Percentiles rank a stretch among this genome's conserved stretches.
Conservation (phyloP, 2,329 filamentous ascomycete genomes). For the Thyridium curvatum region DNA sequence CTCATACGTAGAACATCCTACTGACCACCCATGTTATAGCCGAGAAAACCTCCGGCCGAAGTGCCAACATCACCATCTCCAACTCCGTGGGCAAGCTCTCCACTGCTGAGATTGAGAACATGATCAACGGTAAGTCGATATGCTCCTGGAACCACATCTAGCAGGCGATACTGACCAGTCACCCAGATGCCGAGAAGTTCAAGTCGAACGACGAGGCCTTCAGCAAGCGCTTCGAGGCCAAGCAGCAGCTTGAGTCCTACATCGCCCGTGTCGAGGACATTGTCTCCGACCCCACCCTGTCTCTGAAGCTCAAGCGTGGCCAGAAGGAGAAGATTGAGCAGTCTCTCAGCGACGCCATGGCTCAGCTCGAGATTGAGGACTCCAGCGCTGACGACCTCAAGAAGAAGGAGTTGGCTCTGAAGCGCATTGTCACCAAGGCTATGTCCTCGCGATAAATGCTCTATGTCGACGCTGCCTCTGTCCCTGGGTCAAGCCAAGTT, state of each 20-base stretch:
- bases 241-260: constrained; percentile 99
- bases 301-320: constrained; percentile 95
- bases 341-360: constrained; percentile 95
- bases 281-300: constrained; percentile 90
- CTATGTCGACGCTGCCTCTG: too few species aligned
- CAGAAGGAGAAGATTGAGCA: constrained; percentile 99
- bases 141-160: neutral
- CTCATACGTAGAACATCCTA: too few species aligned
- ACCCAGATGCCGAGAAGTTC: constrained; percentile 86
- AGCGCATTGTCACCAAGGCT: constrained; percentile 97
- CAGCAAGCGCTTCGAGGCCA: constrained; percentile 98
- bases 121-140: constrained; percentile 68
- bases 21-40: too few species aligned
- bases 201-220: constrained; percentile 97
- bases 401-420: constrained; percentile 99
- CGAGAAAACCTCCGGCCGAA: constrained; percentile 97
- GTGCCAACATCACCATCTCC: constrained; percentile 98
- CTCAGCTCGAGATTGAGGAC: constrained; percentile 92
- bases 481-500: too few species aligned
- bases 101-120: constrained; percentile 89
- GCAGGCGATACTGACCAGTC: constrained; percentile 9
- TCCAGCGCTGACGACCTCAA: constrained; percentile 88
- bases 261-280: constrained; percentile 99
- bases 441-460: constrained; percentile 80
- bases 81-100: constrained; percentile 99